phyloP scores from a whole-genome alignment of 768 basidiomycete genomes.

The Tulasnella sp. region DNA sequence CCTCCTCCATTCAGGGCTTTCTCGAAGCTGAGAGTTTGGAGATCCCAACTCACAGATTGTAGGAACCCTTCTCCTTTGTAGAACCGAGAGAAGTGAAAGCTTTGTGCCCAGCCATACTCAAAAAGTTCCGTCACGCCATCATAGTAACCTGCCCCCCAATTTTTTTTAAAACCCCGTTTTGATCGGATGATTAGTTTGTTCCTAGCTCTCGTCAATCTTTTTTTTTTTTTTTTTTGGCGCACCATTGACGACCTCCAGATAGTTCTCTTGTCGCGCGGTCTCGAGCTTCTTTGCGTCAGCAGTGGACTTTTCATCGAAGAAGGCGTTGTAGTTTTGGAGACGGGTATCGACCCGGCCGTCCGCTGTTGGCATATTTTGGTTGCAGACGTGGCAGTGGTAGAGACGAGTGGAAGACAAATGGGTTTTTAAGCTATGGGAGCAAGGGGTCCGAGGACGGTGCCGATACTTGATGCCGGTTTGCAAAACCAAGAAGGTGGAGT shows the following conservation, averaged over 20 bases:
- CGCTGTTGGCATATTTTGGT: too few species aligned
- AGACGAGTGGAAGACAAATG: too few species aligned
- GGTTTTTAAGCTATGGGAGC: too few species aligned
- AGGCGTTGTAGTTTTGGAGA: constrained; percentile 75
- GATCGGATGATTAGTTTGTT: neutral
- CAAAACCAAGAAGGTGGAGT: too few species aligned
- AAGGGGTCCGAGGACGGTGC: too few species aligned
- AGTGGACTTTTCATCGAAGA: constrained; percentile 76
- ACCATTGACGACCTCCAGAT: constrained; percentile 93
- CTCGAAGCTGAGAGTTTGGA: neutral
- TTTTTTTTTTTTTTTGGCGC: neutral
- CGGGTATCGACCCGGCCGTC: constrained; percentile 58
- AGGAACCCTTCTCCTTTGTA: constrained; percentile 60
- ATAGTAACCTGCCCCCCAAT: constrained; percentile 60
- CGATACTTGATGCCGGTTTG: too few species aligned
- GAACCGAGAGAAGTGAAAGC: constrained; percentile 96
- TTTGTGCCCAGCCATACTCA: constrained; percentile 85
- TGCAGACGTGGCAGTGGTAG: too few species aligned
- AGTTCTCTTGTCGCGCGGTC: constrained; percentile 63
- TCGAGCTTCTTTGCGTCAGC: constrained; percentile 57
- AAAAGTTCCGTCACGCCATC: constrained; percentile 93
- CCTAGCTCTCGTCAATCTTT: too few species aligned
- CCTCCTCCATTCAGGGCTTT: neutral
- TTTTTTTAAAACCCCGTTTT: neutral
- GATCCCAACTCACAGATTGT: constrained; percentile 27